phyloP scores from a whole-genome alignment of 2,329 filamentous ascomycete species.

The Beauveria sp. region DNA sequence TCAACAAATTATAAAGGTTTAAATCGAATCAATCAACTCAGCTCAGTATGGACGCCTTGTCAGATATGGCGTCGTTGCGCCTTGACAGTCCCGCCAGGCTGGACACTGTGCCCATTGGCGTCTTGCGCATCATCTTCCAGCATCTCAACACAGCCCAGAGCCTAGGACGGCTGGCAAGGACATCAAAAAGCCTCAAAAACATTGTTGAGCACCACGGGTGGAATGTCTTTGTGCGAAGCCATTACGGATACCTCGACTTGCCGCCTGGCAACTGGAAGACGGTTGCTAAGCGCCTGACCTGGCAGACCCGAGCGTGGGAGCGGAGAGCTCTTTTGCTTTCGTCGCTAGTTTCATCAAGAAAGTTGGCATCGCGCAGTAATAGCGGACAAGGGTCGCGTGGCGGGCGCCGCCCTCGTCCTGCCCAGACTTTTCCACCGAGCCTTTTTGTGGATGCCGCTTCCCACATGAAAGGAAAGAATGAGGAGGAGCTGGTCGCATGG shows the following conservation, averaged over 20 bases:
- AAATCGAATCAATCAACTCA: background rate
- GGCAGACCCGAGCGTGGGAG: constrained; percentile 38
- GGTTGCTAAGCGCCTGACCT: constrained; percentile 32
- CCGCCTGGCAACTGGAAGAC: constrained; percentile 24
- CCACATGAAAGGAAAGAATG: background rate
- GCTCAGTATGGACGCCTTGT: background rate
- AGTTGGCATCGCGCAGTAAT: background rate
- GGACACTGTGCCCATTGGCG: constrained; percentile 31
- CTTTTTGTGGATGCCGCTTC: constrained; percentile 4
- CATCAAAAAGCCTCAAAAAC: constrained; percentile 27
- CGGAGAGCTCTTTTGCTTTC: constrained; percentile 25
- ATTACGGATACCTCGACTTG: constrained; percentile 29
- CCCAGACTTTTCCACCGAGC: constrained; percentile 11
- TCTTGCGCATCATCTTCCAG: constrained; percentile 32
- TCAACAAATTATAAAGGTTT: background rate
- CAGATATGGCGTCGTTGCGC: background rate
- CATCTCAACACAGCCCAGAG: constrained; percentile 35
- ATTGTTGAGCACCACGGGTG: constrained; percentile 32
- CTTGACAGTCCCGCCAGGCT: constrained; percentile 16
- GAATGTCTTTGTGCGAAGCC: constrained; percentile 33
- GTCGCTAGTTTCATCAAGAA: constrained; percentile 8
- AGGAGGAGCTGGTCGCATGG: constrained; percentile 35
- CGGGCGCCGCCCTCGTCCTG: constrained; percentile 4
- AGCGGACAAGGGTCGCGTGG: background rate
- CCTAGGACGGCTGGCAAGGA: constrained; percentile 26